Percentiles rank a stretch among this genome's conserved stretches.
These are phyloP conservation scores for Triticum monococcum DNA, from an alignment of 176 grass and related monocot genomes.

Conservation along the genomic window DNA sequence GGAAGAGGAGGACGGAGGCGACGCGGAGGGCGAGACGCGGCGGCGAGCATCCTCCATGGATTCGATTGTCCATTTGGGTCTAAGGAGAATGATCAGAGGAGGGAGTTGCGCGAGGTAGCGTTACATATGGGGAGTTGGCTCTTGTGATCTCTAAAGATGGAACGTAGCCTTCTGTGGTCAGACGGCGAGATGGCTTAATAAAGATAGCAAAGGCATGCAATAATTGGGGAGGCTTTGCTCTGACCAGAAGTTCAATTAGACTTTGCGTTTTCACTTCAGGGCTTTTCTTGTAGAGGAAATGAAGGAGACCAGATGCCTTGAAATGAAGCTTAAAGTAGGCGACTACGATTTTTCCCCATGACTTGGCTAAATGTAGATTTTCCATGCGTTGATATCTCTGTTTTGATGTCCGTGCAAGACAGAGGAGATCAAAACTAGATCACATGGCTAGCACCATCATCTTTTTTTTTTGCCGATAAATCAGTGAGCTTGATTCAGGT, in stretches of 20 bases:
- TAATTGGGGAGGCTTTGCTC: background rate
- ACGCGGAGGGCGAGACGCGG: background rate
- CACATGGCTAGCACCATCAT: too few relatives aligned
- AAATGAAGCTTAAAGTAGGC: too few relatives aligned
- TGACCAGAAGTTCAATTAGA: conserved; percentile 12
- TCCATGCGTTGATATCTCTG: too few relatives aligned
- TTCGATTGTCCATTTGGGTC: conserved; percentile 29
- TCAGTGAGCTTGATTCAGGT: too few relatives aligned
- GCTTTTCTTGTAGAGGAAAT: conserved; percentile 16
- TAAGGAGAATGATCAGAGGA: conserved; percentile 1
- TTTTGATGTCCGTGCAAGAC: too few relatives aligned
- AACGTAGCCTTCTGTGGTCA: conserved; percentile 17
- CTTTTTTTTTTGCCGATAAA: too few relatives aligned
- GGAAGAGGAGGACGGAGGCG: conserved; percentile 30
- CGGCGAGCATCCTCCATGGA: background rate
- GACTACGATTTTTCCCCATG: too few relatives aligned
- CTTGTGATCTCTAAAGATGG: conserved; percentile 35
- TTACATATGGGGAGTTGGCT: conserved; percentile 21
- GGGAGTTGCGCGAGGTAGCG: background rate
- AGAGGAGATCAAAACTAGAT: too few relatives aligned
- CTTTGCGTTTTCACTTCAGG: background rate
- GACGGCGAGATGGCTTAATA: conserved; percentile 17
- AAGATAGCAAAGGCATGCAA: conserved; percentile 4
- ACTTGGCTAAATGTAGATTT: too few relatives aligned
- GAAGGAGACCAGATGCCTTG: background rate